phyloP scores from a whole-genome alignment of 2,329 filamentous ascomycete species.

The Neophaeococcomyces aloes region DNA sequence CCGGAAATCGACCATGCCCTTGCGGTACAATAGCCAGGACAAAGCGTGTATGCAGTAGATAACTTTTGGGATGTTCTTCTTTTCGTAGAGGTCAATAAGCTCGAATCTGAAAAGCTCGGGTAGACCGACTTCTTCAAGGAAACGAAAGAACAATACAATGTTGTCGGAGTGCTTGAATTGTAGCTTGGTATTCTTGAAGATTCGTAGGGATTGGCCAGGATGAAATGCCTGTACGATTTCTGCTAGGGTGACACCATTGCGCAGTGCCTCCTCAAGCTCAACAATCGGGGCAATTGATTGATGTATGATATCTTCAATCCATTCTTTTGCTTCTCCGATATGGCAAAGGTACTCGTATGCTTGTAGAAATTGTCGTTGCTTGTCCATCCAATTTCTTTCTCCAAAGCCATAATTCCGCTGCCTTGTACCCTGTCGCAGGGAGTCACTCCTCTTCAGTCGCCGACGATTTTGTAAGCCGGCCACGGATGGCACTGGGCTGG shows the following conservation, averaged over 20 bases:
- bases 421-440: slow-evolving; percentile 35
- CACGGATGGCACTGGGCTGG: slow-evolving; percentile 70
- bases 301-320: slow-evolving; percentile 89
- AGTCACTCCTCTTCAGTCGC: slow-evolving; percentile 62
- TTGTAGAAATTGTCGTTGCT: slow-evolving; percentile 88
- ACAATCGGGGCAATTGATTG: slow-evolving; percentile 82
- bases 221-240: slow-evolving; percentile 87
- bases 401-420: slow-evolving; percentile 9
- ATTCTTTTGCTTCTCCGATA: slow-evolving; percentile 97
- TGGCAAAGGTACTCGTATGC: slow-evolving; percentile 98
- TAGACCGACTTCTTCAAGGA: slow-evolving; percentile 79
- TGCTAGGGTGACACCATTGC: slow-evolving; percentile 87
- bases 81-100: slow-evolving; percentile 94
- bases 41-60: slow-evolving; percentile 97
- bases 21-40: slow-evolving; percentile 92
- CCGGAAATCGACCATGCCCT: slow-evolving; percentile 87
- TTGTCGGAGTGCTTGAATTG: slow-evolving; percentile 97
- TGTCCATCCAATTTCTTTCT: slow-evolving; percentile 94
- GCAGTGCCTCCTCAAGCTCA: slow-evolving; percentile 80
- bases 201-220: slow-evolving; percentile 62
- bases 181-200: slow-evolving; percentile 74
- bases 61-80: slow-evolving; percentile 98
- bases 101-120: slow-evolving; percentile 96
- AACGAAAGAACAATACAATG: slow-evolving; percentile 90
- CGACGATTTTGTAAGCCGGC: slow-evolving; percentile 75